These are phyloP conservation scores for Gloeophyllum trabeum DNA, from an alignment of 768 basidiomycete genomes.

Conservation along the genomic window DNA sequence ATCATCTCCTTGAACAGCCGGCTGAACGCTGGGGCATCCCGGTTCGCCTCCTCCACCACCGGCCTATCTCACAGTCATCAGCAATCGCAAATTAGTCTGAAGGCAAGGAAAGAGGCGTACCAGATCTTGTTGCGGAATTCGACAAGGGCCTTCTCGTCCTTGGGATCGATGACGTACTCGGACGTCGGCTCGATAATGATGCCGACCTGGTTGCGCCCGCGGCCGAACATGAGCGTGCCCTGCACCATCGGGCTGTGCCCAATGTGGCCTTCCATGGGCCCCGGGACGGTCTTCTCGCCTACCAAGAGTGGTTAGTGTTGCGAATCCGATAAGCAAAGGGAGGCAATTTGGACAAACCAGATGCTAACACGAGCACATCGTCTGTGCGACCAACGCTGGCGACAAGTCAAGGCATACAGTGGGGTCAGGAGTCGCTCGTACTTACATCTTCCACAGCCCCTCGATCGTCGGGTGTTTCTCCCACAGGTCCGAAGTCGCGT, in stretches of 20 bases:
- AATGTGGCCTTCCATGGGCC: neutral
- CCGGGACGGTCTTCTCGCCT: neutral
- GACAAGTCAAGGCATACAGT: neutral
- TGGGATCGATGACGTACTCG: neutral
- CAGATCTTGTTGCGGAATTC: constrained; percentile 8
- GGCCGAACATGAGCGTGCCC: neutral
- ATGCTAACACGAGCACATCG: constrained; percentile 29
- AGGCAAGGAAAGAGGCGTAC: neutral
- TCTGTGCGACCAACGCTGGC: constrained; percentile 15
- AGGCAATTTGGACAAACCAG: constrained; percentile 11
- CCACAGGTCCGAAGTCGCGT: constrained; percentile 29
- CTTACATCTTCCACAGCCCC: constrained; percentile 20
- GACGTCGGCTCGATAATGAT: neutral
- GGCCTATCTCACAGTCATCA: constrained; percentile 9
- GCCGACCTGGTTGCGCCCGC: neutral
- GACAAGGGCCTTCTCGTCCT: neutral
- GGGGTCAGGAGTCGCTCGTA: neutral
- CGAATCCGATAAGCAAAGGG: neutral
- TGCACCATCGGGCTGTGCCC: neutral
- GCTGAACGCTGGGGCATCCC: constrained; percentile 9
- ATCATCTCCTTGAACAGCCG: constrained; percentile 17
- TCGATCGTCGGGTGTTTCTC: constrained; percentile 26
- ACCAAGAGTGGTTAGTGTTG: constrained; percentile 1
- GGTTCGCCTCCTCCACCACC: constrained; percentile 11
- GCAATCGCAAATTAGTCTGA: neutral